Evolutionary conservation across 106 monocot species (phyloP), one percentile per base, ranked within the genome.

Genomic region (Ottelia alismoides): DNA sequence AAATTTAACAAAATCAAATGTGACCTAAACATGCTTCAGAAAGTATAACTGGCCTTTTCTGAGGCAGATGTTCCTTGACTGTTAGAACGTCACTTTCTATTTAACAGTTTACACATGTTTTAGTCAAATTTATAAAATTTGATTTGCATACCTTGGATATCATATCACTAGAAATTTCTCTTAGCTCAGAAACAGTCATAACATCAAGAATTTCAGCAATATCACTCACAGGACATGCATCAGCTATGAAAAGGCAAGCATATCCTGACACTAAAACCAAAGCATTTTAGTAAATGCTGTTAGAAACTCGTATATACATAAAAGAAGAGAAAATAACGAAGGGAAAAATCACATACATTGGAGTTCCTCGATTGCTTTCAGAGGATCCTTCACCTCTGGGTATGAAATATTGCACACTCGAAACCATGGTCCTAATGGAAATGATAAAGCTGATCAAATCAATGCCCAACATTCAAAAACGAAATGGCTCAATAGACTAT

Each of bases 401-500:
- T 89, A 96, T 24, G 66, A 72, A 35, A 96, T 78, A 62, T 64
- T 70, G 35, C 76, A 76, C 57, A 79, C 65, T 28, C 85, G 70
- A 72, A 96, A 96, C 96, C 89, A 96, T 58, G 89, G 89, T 14
- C 96, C 96, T 96, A 51, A 10, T 64, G 22, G 7, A 64, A 40
- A 55, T 19, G 22, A 30, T 28, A 46, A 18, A 22, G 3, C 22
- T 20, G 3, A 49, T 18, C n/a, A 14, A 11, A 49, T 11, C 20
- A 9, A 20, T 49, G 3, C 20, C 35, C 16, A 7, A 43, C 16
- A 43, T 43, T 43, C 40, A 7, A 7, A 6, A 6, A 43, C 16
- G 40, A 43, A 43, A 16, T 43, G 40, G 40, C 40, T 7, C 40
- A 43, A 43, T 43, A 43, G 16, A n/a, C n/a, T n/a, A n/a, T n/a